Conservation (phyloP, 345 rosid genomes). For the Eucalyptus erythrocorys region DNA sequence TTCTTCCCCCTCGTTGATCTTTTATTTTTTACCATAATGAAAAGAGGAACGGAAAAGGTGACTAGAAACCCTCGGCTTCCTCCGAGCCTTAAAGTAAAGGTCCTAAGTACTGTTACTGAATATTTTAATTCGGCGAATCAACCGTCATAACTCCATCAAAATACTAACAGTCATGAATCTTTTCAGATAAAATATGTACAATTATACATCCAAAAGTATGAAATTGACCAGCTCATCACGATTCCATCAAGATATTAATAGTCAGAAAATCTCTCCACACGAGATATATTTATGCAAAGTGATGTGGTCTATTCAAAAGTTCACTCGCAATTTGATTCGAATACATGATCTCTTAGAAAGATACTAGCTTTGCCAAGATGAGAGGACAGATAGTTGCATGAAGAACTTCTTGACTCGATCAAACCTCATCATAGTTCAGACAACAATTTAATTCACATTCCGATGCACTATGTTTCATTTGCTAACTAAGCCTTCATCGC, state of each 20-base stretch:
- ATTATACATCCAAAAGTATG: no score
- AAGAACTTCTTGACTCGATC: not conserved
- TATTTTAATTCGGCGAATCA: not conserved
- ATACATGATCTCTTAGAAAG: accelerated
- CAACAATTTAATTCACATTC: not conserved
- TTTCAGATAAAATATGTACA: accelerated
- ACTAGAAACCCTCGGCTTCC: not conserved
- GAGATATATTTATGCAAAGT: accelerated
- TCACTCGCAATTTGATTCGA: not conserved
- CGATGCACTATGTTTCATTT: not conserved
- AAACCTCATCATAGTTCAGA: not conserved
- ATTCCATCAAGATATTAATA: no score
- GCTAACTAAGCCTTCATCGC: not conserved
- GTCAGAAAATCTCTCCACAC: not conserved
- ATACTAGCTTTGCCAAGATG: accelerated
- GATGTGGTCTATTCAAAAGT: not conserved
- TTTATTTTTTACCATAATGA: not conserved
- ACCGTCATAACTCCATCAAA: accelerated
- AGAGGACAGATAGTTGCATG: accelerated
- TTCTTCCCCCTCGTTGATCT: not conserved
- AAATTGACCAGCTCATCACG: accelerated
- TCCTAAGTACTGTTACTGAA: not conserved
- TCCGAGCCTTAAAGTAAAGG: not conserved
- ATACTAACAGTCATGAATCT: accelerated
- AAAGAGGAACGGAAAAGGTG: not conserved